Percentiles rank a stretch among this genome's conserved stretches.
These are phyloP conservation scores for Epicoccum nigrum DNA, from an alignment of 2,329 filamentous ascomycete genomes.

Conservation along the genomic window DNA sequence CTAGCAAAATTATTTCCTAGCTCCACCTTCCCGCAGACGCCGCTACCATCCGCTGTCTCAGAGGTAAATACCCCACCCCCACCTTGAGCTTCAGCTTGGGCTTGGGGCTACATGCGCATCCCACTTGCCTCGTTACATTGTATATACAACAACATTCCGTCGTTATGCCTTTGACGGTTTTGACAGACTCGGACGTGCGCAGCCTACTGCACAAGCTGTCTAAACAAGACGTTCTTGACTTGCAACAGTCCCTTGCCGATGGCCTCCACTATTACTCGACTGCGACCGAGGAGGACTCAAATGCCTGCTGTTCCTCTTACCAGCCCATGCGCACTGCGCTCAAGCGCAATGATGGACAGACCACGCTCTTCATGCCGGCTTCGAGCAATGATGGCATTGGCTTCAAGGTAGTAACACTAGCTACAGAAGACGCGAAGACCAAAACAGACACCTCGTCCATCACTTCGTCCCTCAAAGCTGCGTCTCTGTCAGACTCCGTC, in stretches of 20 bases:
- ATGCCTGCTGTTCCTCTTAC: slow-evolving; percentile 63
- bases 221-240: slow-evolving; percentile 61
- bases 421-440: slow-evolving; percentile 43
- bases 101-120: slow-evolving; percentile 1
- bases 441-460: slow-evolving; percentile 37
- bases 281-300: slow-evolving; percentile 60
- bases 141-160: background rate
- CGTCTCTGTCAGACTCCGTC: slow-evolving; percentile 33
- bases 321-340: slow-evolving; percentile 68
- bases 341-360: slow-evolving; percentile 65
- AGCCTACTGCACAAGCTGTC: slow-evolving; percentile 61
- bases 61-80: slow-evolving; percentile 5
- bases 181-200: slow-evolving; percentile 63
- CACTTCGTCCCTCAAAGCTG: slow-evolving; percentile 40
- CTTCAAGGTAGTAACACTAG: slow-evolving; percentile 68
- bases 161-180: slow-evolving; percentile 65
- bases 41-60: background rate
- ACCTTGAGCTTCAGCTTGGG: slow-evolving; percentile 6
- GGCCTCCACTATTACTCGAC: slow-evolving; percentile 70
- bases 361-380: slow-evolving; percentile 71
- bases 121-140: slow-evolving; percentile 12
- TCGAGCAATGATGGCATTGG: slow-evolving; percentile 65
- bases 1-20: background rate
- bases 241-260: slow-evolving; percentile 64
- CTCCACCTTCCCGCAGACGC: background rate